These are phyloP conservation scores for Ocimum tenuiflorum DNA, from an alignment of 257 asterid genomes.

Conservation along the genomic window DNA sequence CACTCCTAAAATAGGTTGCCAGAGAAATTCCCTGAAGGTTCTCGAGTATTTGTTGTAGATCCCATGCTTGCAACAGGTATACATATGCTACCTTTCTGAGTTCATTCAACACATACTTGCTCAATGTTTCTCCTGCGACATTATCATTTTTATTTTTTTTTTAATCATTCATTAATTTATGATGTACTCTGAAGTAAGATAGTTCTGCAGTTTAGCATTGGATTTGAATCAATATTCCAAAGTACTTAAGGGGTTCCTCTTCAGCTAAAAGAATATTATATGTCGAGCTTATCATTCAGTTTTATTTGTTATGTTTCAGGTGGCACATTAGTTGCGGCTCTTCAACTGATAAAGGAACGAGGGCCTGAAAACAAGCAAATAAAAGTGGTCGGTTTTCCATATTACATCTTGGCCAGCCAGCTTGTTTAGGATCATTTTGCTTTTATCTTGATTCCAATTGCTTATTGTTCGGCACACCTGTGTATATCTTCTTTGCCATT, in stretches of 20 bases:
- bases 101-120: constrained; percentile 13
- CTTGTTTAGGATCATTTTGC: background rate
- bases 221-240: background rate
- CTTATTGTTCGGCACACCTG: no score
- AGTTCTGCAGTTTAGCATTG: background rate
- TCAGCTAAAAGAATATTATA: no score
- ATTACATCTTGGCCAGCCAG: background rate
- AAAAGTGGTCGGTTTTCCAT: constrained; percentile 86
- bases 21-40: constrained; percentile 71
- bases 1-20: constrained; percentile 60
- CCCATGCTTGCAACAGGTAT: constrained; percentile 99
- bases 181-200: background rate
- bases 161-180: background rate
- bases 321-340: constrained; percentile 84
- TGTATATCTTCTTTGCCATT: no score
- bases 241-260: background rate
- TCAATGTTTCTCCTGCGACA: background rate
- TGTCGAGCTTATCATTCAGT: no score
- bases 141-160: background rate
- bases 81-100: constrained; percentile 28
- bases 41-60: constrained; percentile 75
- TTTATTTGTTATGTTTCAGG: constrained; percentile 43
- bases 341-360: constrained; percentile 69
- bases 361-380: constrained; percentile 71
- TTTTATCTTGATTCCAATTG: background rate